A percentile compares a stretch with the other conserved stretches of the same genome.
Conservation (phyloP, 2,329 filamentous ascomycete species). For the Monosporascus cannonballus region DNA sequence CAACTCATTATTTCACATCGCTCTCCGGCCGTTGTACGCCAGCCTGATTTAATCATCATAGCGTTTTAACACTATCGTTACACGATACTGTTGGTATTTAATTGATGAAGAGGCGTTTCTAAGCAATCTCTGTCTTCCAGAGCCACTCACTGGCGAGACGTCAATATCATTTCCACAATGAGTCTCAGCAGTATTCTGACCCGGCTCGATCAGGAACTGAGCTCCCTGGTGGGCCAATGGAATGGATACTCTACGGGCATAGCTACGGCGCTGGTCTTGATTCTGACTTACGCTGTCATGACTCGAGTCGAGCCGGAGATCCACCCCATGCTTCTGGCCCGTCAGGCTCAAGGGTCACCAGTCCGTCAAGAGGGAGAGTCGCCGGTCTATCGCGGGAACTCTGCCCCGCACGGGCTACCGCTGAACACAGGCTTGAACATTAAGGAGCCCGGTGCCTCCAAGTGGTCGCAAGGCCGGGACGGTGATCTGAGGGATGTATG, state of each 20-base stretch:
- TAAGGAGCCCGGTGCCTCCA: conserved; percentile 70
- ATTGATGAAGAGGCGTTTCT: neutral
- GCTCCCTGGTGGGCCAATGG: conserved; percentile 70
- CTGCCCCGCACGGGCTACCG: conserved; percentile 78
- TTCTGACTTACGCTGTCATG: conserved; percentile 66
- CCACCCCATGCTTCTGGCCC: conserved; percentile 82
- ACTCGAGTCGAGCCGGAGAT: conserved; percentile 77
- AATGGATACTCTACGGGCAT: conserved; percentile 73
- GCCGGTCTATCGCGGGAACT: conserved; percentile 76
- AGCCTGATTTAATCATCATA: neutral
- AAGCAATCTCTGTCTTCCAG: neutral
- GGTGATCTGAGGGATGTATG: conserved; percentile 91
- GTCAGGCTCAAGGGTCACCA: conserved; percentile 72
- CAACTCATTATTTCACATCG: neutral
- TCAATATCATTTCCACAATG: conserved; percentile 16
- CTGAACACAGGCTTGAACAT: conserved; percentile 74
- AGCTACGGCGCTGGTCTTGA: conserved; percentile 56
- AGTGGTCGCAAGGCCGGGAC: conserved; percentile 77
- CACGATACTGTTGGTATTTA: neutral
- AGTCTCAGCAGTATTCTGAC: conserved; percentile 50
- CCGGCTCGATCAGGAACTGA: conserved; percentile 65
- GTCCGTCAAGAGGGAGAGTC: conserved; percentile 83
- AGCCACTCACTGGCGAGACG: neutral
- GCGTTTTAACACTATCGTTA: neutral
- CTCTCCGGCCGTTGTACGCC: neutral